A percentile compares a stretch with the other conserved stretches of the same genome.
Evolutionary conservation across 2,329 filamentous ascomycete species (phyloP).

Genomic region (Colletotrichum navitas): DNA sequence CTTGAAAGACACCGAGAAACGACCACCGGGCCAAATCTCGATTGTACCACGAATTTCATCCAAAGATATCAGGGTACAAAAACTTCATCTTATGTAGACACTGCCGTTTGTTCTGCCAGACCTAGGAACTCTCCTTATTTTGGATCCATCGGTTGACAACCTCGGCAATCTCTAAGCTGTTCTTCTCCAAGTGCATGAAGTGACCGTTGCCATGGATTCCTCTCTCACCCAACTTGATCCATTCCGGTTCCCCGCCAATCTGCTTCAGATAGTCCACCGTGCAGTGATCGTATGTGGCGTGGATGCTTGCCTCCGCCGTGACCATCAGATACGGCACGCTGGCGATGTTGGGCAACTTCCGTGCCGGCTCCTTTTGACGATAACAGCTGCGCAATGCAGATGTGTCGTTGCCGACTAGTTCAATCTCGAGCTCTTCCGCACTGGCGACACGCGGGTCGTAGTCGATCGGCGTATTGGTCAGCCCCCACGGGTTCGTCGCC

Average conservation of each 20-base stretch:
- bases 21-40: no score
- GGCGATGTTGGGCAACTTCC: conserved; percentile 61
- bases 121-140: conserved; percentile 9
- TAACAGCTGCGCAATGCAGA: conserved; percentile 22
- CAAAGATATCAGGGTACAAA: not conserved
- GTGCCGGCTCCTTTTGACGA: conserved; percentile 43
- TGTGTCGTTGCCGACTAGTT: conserved; percentile 35
- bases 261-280: conserved; percentile 65
- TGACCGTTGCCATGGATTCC: conserved; percentile 67
- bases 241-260: conserved; percentile 60
- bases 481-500: conserved; percentile 52
- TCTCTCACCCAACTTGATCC: conserved; percentile 57
- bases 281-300: conserved; percentile 67
- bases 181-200: conserved; percentile 66
- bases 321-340: conserved; percentile 62
- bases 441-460: conserved; percentile 53
- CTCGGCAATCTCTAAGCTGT: conserved; percentile 59
- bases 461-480: conserved; percentile 57
- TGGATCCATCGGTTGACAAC: conserved; percentile 55
- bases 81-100: no score
- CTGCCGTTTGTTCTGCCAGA: rapidly evolving
- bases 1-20: no score
- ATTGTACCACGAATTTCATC: no score
- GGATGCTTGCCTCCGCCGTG: conserved; percentile 66
- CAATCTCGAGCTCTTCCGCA: conserved; percentile 34